Conservation (phyloP, 345 rosid species). For the Populus pruinosa region DNA sequence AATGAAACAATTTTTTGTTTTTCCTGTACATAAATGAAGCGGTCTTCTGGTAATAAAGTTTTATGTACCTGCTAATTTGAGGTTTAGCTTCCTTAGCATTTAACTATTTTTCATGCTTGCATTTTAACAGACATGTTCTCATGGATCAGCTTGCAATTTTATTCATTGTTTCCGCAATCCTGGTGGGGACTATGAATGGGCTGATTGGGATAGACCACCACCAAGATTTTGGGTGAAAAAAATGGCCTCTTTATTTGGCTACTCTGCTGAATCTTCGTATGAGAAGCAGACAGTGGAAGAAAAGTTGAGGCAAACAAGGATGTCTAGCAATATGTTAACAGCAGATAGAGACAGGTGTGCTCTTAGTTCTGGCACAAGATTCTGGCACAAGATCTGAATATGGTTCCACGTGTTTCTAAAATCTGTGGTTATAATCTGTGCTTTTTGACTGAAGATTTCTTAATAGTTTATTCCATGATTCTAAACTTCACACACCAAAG, state of each 20-base stretch:
- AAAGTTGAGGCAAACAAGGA: constrained; percentile 24
- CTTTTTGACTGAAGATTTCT: neutral
- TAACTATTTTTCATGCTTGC: constrained; percentile 7
- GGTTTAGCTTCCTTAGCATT: neutral
- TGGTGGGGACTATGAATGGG: constrained; percentile 98
- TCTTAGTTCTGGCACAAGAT: constrained; percentile 1
- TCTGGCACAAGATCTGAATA: constrained; percentile 1
- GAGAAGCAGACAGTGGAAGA: constrained; percentile 41
- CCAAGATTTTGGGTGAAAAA: constrained; percentile 81
- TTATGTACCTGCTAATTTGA: neutral
- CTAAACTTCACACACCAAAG: too few species aligned
- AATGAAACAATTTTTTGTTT: neutral
- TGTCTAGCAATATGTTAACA: constrained; percentile 27
- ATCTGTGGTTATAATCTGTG: neutral
- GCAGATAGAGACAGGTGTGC: constrained; percentile 43
- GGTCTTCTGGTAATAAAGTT: neutral
- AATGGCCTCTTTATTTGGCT: constrained; percentile 85
- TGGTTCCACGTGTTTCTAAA: neutral
- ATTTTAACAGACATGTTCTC: constrained; percentile 76
- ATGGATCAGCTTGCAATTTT: constrained; percentile 88
- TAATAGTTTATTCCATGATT: too few species aligned
- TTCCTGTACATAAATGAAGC: neutral
- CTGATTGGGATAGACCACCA: constrained; percentile 89
- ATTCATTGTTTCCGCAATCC: constrained; percentile 96
- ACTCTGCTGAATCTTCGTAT: constrained; percentile 40